Base-by-base conservation (phyloP, 1,284 basidiomycete genomes). In the Irpex sp. region DNA sequence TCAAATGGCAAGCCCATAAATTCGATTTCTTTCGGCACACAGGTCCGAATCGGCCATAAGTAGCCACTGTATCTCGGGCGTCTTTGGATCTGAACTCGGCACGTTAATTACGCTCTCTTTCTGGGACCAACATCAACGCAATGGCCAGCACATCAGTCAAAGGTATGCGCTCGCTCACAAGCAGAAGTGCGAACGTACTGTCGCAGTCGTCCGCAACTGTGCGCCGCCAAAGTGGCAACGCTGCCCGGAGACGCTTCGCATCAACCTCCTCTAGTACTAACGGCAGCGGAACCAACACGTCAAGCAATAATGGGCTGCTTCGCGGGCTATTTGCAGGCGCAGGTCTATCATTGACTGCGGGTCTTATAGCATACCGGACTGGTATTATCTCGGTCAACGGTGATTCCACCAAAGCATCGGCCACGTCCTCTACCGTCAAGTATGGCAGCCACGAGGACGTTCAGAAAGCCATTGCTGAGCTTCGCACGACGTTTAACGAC, bases 391-490 rank as follows among this genome's bases (percentile, higher is more conserved):
- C 37, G 3, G 39, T 61, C 4, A 36, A 55, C 46, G 60, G 53
- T 8, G 58, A 59, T 26, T 51, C 61, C 33, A 19, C 54, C 3
- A 17, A 67, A n/a, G 67, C 64, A 7, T 65, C 64, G 5, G 65
- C 62, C 51, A 51, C 31, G 11, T 31, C 58, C 35, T 67, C 63
- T 36, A 60, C 57, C 3, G 58, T 54, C 35, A 49, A 63, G 47
- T 66, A 66, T 47, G 63, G 61, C 4, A 61, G 58, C 35, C 55
- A 73, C 2, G 68, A 77, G 49, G 84, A 86, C 61, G 67, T 88
- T 17, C 67, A 79, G 66, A 68, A 76, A 46, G 87, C 87, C 5
- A 88, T 90, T 39, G 69, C 76, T 31, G 83, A 88, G 65, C 77
- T 90, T 31, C 78, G 75, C 11, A 67, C 71, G 9, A 76, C 77